These are phyloP conservation scores for Cicer chorassanicum DNA, from an alignment of 306 rosid genomes.

Conservation along the genomic window DNA sequence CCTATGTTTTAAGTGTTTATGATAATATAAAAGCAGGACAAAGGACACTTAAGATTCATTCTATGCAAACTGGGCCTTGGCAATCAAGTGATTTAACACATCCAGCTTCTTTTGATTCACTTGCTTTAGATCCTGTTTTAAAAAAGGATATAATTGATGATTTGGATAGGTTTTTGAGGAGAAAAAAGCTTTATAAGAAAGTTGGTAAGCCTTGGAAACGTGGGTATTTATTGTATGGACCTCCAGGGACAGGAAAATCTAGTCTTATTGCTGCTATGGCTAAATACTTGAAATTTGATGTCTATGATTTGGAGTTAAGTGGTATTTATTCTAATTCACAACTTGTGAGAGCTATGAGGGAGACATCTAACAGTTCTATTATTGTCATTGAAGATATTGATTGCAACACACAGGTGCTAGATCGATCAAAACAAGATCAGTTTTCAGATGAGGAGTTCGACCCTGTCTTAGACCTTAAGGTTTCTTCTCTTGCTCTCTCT, in stretches of 20 bases:
- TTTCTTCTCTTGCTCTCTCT: background rate
- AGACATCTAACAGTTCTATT: constrained; percentile 47
- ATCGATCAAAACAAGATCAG: constrained; percentile 14
- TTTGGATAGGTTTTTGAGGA: constrained; percentile 47
- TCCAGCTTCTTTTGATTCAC: constrained; percentile 48
- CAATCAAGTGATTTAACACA: constrained; percentile 36
- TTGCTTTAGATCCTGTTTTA: constrained; percentile 48
- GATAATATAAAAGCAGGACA: constrained; percentile 32
- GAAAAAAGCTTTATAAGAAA: constrained; percentile 51
- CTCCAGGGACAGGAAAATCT: constrained; percentile 59
- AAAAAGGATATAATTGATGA: constrained; percentile 44
- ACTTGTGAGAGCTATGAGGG: constrained; percentile 39
- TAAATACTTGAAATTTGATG: constrained; percentile 49
- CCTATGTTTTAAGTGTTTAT: constrained; percentile 22
- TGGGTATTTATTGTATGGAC: constrained; percentile 52
- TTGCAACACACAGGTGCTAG: constrained; percentile 45
- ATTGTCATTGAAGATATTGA: constrained; percentile 59
- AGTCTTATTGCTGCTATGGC: constrained; percentile 55
- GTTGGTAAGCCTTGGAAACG: constrained; percentile 61
- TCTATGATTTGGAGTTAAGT: constrained; percentile 53
- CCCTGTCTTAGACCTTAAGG: background rate
- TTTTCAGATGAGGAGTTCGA: background rate
- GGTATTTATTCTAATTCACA: constrained; percentile 38
- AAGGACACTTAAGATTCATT: constrained; percentile 39
- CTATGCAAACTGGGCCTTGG: constrained; percentile 7